Conservation (phyloP, 2,329 filamentous ascomycete genomes). For the Alternaria ethzedia region DNA sequence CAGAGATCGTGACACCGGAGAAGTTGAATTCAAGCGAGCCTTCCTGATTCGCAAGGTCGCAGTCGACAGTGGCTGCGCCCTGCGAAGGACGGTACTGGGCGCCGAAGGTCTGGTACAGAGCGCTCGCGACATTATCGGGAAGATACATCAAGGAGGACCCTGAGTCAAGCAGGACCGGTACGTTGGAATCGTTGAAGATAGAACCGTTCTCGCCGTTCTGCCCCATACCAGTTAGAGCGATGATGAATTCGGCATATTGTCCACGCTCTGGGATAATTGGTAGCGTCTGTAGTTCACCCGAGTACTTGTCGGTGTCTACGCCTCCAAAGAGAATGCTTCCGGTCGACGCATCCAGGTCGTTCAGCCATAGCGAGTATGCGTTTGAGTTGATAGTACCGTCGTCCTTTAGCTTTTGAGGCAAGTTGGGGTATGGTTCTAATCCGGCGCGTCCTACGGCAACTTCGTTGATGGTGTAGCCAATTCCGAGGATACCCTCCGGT, state of each 20-base stretch:
- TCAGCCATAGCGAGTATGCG: conserved; percentile 72
- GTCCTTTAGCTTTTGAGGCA: conserved; percentile 69
- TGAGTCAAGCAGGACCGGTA: conserved; percentile 73
- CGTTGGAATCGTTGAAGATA: conserved; percentile 51
- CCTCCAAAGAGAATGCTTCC: conserved; percentile 81
- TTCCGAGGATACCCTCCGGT: conserved; percentile 76
- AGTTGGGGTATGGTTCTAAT: conserved; percentile 60
- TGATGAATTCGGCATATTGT: conserved; percentile 61
- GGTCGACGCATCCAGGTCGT: conserved; percentile 65
- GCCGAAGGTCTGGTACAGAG: conserved; percentile 50
- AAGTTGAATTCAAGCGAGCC: conserved; percentile 65
- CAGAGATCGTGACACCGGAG: conserved; percentile 60
- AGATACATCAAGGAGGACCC: conserved; percentile 76
- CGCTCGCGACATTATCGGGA: conserved; percentile 63
- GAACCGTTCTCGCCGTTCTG: conserved; percentile 51
- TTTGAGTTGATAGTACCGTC: conserved; percentile 67
- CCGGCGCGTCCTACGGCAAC: conserved; percentile 69
- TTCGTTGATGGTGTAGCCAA: conserved; percentile 83
- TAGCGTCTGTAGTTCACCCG: conserved; percentile 67
- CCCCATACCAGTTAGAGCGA: conserved; percentile 58
- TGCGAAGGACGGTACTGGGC: conserved; percentile 51
- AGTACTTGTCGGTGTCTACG: conserved; percentile 77
- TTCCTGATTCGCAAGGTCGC: conserved; percentile 56
- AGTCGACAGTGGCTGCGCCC: conserved; percentile 60
- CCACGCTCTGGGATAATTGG: conserved; percentile 60